Evolutionary conservation across 257 asterid species (phyloP), one percentile per base, ranked within the genome.

Genomic region (Parsonsia alboflavescens): DNA sequence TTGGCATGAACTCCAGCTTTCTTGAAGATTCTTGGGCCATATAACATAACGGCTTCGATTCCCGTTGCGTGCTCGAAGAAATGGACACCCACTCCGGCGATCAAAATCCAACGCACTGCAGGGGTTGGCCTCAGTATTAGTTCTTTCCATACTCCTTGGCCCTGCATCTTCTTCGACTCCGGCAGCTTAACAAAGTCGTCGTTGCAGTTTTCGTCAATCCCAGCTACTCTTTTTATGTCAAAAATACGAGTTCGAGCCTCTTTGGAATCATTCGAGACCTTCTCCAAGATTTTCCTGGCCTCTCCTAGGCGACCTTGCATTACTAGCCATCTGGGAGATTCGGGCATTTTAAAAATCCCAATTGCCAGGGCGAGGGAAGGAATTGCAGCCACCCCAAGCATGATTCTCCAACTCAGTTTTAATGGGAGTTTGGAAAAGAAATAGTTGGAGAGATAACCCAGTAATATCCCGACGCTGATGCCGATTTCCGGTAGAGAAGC

Each of bases 11-110:
- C 85, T 15, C 97, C 97, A 0, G 97, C 97, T 44, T 82, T 83
- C n/a, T 63, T 81, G 72, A 89, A 88, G 39, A 89, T 89, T 12
- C 78, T 72, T 0, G 91, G 93, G 17, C 96, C 91, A 58, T 89
- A 89, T 7, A 89, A 72, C 9, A 89, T 82, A 4, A 89, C 93
- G 0, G 96, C 96, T 75, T 89, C 96, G 0, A 80, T 79, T 6
- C 96, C 93, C 0, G 91, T 88, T 6, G 93, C 93, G 73, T 89
- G 96, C 30, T 89, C 93, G 68, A 89, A 89, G 86, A 89, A 89
- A 80, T 89, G 93, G 2, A 89, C 59, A 10, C 91, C 91, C 0
- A 89, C 84, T 0, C 86, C 96, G 3, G 96, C 96, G 7, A 88
- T 19, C 24, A 89, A 56, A 73, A 89, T 89, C 82, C 91, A 73